phyloP scores from a whole-genome alignment of 345 rosid species.

The Populus pruinosa region DNA sequence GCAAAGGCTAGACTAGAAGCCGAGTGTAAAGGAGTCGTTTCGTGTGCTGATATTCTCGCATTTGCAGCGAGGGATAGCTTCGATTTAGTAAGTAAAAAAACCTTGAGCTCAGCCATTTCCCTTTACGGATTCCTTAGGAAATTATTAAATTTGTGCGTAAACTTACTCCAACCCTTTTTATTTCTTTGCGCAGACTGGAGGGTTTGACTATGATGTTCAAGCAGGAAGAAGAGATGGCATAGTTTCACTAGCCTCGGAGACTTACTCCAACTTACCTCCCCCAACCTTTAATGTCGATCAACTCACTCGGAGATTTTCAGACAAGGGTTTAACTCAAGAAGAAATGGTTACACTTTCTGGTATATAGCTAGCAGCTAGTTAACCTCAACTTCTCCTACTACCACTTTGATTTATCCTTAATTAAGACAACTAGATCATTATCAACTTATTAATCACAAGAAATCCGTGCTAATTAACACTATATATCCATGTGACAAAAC shows the following conservation, averaged over 20 bases:
- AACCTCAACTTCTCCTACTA: neutral
- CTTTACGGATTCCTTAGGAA: neutral
- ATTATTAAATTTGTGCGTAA: neutral
- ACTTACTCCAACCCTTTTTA: neutral
- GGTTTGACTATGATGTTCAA: conserved; percentile 44
- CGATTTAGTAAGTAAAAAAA: conserved; percentile 31
- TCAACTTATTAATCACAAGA: neutral
- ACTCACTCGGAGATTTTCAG: conserved; percentile 12
- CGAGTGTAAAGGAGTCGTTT: conserved; percentile 44
- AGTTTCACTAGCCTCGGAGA: conserved; percentile 41
- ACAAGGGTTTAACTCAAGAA: conserved; percentile 17
- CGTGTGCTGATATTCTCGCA: conserved; percentile 58
- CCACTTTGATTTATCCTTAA: too few relatives aligned
- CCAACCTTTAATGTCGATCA: conserved; percentile 10
- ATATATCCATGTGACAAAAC: neutral
- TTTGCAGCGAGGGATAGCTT: conserved; percentile 52
- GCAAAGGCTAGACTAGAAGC: conserved; percentile 43
- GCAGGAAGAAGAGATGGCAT: conserved; percentile 62
- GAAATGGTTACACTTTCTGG: conserved; percentile 25
- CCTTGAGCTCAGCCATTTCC: neutral
- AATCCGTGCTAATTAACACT: too few relatives aligned
- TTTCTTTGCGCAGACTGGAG: conserved; percentile 33
- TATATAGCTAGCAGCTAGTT: neutral
- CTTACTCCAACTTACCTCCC: conserved; percentile 5
- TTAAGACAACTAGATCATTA: neutral